phyloP scores from a whole-genome alignment of 2,329 filamentous ascomycete species.

The Xylaria sp. region DNA sequence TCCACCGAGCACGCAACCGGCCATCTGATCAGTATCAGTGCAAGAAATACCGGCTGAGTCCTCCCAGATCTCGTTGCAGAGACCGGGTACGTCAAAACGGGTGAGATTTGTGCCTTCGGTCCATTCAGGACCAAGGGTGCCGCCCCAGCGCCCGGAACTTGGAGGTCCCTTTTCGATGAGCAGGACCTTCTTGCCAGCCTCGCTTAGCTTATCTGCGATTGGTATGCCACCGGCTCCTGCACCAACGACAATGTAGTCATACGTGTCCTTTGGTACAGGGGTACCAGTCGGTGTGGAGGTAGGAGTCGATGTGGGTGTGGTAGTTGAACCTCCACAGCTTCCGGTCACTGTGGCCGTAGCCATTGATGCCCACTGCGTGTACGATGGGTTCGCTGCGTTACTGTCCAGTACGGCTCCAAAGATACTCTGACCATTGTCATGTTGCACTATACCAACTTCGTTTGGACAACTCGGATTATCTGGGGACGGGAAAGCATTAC shows the following conservation, averaged over 20 bases:
- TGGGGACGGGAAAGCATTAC: constrained; percentile 60
- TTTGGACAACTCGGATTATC: constrained; percentile 56
- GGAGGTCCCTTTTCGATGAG: constrained; percentile 70
- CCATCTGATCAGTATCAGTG: constrained; percentile 77
- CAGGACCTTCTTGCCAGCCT: constrained; percentile 72
- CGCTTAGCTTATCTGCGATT: constrained; percentile 70
- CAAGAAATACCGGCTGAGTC: constrained; percentile 73
- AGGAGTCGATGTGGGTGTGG: constrained; percentile 43
- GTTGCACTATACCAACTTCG: constrained; percentile 61
- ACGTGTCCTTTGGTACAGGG: constrained; percentile 56
- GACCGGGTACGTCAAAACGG: constrained; percentile 76
- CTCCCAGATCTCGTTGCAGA: constrained; percentile 77
- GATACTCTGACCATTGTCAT: constrained; percentile 66
- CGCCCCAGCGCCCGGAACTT: constrained; percentile 73
- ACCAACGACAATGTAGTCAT: constrained; percentile 71
- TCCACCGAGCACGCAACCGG: constrained; percentile 76
- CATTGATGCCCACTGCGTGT: constrained; percentile 57
- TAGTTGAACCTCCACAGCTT: constrained; percentile 50
- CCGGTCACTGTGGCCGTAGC: constrained; percentile 55
- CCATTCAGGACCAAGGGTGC: constrained; percentile 71
- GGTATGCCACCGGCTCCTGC: constrained; percentile 68
- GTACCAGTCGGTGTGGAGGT: constrained; percentile 50
- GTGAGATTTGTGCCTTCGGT: constrained; percentile 70
- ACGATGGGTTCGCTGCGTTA: constrained; percentile 54
- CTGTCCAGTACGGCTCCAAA: constrained; percentile 59